Conservation (phyloP, 345 rosid species). For the Linum lewisii region DNA sequence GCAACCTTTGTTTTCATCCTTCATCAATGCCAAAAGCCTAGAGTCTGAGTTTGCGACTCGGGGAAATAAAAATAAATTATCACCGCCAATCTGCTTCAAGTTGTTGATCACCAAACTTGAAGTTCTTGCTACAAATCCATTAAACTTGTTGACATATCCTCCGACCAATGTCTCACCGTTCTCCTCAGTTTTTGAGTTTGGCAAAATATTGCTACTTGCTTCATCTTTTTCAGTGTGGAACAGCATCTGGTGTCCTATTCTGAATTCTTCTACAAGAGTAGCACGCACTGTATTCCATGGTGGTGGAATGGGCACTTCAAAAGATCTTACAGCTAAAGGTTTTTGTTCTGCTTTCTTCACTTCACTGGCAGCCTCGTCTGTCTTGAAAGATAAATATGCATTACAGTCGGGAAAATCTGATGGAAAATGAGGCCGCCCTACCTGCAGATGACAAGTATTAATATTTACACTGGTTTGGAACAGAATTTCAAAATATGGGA, state of each 20-base stretch:
- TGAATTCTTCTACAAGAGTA: constrained; percentile 21
- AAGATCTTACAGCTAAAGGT: constrained; percentile 52
- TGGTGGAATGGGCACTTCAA: constrained; percentile 52
- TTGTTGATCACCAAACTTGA: constrained; percentile 28
- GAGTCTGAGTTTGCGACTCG: constrained; percentile 18
- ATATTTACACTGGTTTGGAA: neutral
- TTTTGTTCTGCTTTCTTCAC: constrained; percentile 33
- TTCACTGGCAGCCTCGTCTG: constrained; percentile 38
- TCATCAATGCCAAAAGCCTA: constrained; percentile 22
- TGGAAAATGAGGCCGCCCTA: constrained; percentile 66
- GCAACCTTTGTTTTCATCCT: constrained; percentile 22
- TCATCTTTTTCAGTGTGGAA: constrained; percentile 15
- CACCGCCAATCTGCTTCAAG: constrained; percentile 32
- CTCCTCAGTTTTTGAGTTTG: constrained; percentile 8
- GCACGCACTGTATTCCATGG: constrained; percentile 53
- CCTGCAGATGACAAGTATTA: constrained; percentile 33
- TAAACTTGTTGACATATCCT: constrained; percentile 20
- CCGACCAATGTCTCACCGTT: constrained; percentile 10
- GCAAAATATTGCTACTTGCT: constrained; percentile 9
- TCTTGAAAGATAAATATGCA: constrained; percentile 49
- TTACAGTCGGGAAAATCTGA: constrained; percentile 76
- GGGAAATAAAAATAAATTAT: constrained; percentile 37
- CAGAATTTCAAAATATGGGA: neutral
- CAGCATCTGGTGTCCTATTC: constrained; percentile 7
- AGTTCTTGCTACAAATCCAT: constrained; percentile 56